A percentile compares a stretch with the other conserved stretches of the same genome.
Conservation (phyloP, 208 protist species). For the Leishmania gerbilli region DNA sequence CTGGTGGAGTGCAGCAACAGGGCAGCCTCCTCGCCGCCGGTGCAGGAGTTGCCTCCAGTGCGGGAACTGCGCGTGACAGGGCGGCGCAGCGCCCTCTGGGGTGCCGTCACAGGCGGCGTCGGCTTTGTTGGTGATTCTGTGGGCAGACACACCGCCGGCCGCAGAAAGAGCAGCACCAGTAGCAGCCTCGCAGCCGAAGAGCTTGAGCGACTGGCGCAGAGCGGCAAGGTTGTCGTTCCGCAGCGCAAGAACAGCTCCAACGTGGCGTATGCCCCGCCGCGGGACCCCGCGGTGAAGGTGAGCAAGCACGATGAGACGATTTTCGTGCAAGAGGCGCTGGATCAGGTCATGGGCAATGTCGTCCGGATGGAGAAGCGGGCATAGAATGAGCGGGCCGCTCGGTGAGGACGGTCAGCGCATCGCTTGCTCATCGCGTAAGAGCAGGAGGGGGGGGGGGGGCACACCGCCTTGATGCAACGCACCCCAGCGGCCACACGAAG, state of each 20-base stretch:
- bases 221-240: slow-evolving; percentile 26
- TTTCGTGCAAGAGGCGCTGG: slow-evolving; percentile 40
- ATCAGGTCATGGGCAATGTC: slow-evolving; percentile 23
- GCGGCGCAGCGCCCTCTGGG: slow-evolving; percentile 34
- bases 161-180: background rate
- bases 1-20: slow-evolving; percentile 43
- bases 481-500: background rate
- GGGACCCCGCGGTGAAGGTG: slow-evolving; percentile 29
- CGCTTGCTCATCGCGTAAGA: background rate
- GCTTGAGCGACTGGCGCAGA: slow-evolving; percentile 19
- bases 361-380: slow-evolving; percentile 13
- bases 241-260: slow-evolving; percentile 17
- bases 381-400: background rate
- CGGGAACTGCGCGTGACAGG: slow-evolving; percentile 40
- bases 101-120: slow-evolving; percentile 26
- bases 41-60: slow-evolving; percentile 42
- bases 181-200: background rate
- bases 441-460: background rate
- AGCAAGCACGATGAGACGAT: slow-evolving; percentile 54
- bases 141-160: background rate
- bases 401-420: background rate
- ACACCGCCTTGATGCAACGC: background rate
- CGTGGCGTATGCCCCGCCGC: slow-evolving; percentile 27
- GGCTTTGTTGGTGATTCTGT: slow-evolving; percentile 17
- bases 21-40: slow-evolving; percentile 8